Evolutionary conservation across 371 early-diverging fungal species (phyloP), one percentile per base, ranked within the genome.

Genomic region (Syncephalis fuscata): DNA sequence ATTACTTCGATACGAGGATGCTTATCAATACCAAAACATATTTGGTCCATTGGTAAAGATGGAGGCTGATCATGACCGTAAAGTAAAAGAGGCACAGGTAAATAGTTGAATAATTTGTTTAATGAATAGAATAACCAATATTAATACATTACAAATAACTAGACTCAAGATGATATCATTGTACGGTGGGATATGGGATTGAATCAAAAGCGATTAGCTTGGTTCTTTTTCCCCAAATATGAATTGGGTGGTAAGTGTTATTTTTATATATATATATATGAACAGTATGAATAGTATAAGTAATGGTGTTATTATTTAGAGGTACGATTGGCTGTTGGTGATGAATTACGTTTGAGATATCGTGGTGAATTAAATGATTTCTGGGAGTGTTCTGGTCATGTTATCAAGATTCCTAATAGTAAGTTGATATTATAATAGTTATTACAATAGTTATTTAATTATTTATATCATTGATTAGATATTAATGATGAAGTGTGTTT

Each of bases 121-220:
- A 11, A 37, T n/a, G 20, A 10, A 27, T 11, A 15, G 20, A 32
- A 10, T 46, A 32, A 8, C 26, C 20, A 32, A 9, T 43, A 11
- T n/a, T n/a, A 38, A n/a, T 38, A 38, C 38, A 38, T 10, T 65
- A n/a, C n/a, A n/a, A n/a, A n/a, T n/a, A n/a, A n/a, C n/a, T n/a
- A 70, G 68, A 90, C 92, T 2, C 92, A 97, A 64, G 90, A 91
- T 45, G 85, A 90, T 54, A 85, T 98, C 48, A 78, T 81, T 19
- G 90, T 99, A 15, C 82, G 92, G 19, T 96, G 97, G 96, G 93
- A 94, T 65, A 76, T 83, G n/a, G 91, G 94, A 39, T 65, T 96
- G 49, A 97, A 91, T 63, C 78, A 77, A 56, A 92, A 91, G 64
- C 77, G 81, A n/a, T 65, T 90, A 36, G 97, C 93, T 0, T 91